Evolutionary conservation across 129 eudicot species (phyloP).

Genomic region (Gnaphalium uliginosum): DNA sequence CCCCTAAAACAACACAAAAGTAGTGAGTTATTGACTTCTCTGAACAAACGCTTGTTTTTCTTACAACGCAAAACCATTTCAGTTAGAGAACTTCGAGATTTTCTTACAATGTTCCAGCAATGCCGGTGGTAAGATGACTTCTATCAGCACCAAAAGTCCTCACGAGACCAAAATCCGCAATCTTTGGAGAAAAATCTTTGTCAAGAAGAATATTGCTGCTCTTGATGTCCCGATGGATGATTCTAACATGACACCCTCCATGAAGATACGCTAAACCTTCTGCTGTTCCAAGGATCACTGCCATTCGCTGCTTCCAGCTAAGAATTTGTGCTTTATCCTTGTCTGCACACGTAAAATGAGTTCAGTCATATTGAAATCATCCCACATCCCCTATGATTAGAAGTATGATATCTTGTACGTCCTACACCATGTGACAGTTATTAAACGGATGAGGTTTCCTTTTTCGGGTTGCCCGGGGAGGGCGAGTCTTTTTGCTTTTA

Average conservation of each 20-base stretch:
- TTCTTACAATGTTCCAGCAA: slow-evolving; percentile 85
- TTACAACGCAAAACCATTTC: not conserved
- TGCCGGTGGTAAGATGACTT: slow-evolving; percentile 85
- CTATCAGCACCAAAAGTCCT: slow-evolving; percentile 69
- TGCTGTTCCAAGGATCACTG: slow-evolving; percentile 71
- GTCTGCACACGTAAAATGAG: slow-evolving; percentile 36
- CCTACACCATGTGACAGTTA: not conserved
- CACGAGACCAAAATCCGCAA: slow-evolving; percentile 86
- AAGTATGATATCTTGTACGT: not conserved
- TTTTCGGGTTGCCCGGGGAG: no score
- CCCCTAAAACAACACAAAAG: slow-evolving; percentile 46
- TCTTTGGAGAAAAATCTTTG: slow-evolving; percentile 54
- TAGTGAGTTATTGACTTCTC: not conserved
- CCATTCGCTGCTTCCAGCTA: slow-evolving; percentile 67
- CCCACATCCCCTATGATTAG: not conserved
- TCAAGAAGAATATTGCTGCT: slow-evolving; percentile 84
- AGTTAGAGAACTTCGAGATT: not conserved
- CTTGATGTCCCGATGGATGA: slow-evolving; percentile 84
- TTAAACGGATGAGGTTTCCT: no score
- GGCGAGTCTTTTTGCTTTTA: no score
- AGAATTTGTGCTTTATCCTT: slow-evolving; percentile 45
- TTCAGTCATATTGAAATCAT: slow-evolving; percentile 5
- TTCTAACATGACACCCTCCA: slow-evolving; percentile 56
- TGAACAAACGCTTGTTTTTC: not conserved
- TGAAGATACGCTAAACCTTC: slow-evolving; percentile 78